phyloP scores from a whole-genome alignment of 768 basidiomycete genomes.

The Suillus decipiens region DNA sequence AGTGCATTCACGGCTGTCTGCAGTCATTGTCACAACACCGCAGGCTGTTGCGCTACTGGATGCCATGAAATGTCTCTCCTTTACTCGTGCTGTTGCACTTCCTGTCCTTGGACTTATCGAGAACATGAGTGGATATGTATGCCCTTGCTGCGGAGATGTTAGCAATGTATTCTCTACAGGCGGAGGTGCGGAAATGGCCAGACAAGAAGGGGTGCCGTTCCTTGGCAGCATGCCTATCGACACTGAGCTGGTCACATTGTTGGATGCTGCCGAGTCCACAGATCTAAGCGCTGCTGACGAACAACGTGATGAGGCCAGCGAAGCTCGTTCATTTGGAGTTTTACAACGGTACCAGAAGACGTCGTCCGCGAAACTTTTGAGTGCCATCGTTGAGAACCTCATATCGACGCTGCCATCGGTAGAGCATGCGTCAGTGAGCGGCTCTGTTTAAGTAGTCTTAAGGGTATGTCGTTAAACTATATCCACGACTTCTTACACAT shows the following conservation, averaged over 20 bases:
- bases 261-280: constrained; percentile 64
- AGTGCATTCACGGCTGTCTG: constrained; percentile 72
- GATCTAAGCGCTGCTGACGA: constrained; percentile 20
- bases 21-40: constrained; percentile 94
- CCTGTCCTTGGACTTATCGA: constrained; percentile 92
- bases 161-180: constrained; percentile 94
- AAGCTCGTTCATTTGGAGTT: constrained; percentile 46
- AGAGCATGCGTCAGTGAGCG: constrained; percentile 9
- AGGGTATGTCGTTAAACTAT: neutral
- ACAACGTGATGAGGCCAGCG: constrained; percentile 23
- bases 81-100: constrained; percentile 83
- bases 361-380: constrained; percentile 68
- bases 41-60: constrained; percentile 96
- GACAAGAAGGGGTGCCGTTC: constrained; percentile 69
- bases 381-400: constrained; percentile 51
- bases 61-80: constrained; percentile 94
- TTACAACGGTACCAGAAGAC: constrained; percentile 67
- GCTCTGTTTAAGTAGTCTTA: neutral
- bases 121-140: constrained; percentile 98
- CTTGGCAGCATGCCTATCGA: constrained; percentile 93
- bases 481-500: neutral
- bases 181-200: constrained; percentile 88
- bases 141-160: constrained; percentile 95
- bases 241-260: constrained; percentile 80
- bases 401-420: constrained; percentile 31